Percentiles rank a stretch among this genome's conserved stretches.
Conservation (phyloP, 257 asterid genomes). For the Scutellaria baicalensis region DNA sequence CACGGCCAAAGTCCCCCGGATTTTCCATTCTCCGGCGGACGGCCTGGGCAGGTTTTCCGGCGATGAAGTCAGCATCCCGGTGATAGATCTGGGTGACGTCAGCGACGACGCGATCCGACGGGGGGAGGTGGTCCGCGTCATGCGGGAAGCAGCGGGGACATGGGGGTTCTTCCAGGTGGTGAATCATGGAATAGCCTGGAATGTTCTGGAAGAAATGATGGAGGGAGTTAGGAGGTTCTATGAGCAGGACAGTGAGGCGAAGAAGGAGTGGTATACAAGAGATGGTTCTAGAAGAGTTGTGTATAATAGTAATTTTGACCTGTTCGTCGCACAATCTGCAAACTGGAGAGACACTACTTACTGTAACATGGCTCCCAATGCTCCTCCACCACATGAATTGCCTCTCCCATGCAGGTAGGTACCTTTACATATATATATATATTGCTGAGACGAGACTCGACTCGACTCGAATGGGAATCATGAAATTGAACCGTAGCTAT, state of each 20-base stretch:
- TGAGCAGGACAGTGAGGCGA: slow-evolving; percentile 28
- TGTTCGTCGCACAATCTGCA: slow-evolving; percentile 16
- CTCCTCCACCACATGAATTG: slow-evolving; percentile 25
- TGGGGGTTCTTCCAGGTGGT: slow-evolving; percentile 42
- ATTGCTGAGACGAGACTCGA: background rate
- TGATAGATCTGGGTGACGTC: slow-evolving; percentile 30
- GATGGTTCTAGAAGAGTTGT: slow-evolving; percentile 26
- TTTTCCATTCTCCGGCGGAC: slow-evolving; percentile 26
- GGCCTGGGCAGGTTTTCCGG: background rate
- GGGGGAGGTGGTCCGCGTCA: background rate
- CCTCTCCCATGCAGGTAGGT: slow-evolving; percentile 36
- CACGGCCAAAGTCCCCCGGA: slow-evolving; percentile 26
- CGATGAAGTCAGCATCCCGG: slow-evolving; percentile 13
- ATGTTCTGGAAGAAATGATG: slow-evolving; percentile 31
- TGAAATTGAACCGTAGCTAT: background rate
- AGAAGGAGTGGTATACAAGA: slow-evolving; percentile 28
- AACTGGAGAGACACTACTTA: slow-evolving; percentile 39
- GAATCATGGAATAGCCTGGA: slow-evolving; percentile 27
- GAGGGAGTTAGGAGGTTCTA: slow-evolving; percentile 30
- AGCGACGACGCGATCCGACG: background rate
- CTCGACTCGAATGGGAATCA: background rate
- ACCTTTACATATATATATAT: too few relatives aligned
- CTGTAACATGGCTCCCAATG: slow-evolving; percentile 28
- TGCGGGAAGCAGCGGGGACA: slow-evolving; percentile 20
- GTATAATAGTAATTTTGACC: slow-evolving; percentile 39